These are phyloP conservation scores for Diaporthe humulicola DNA, from an alignment of 2,329 filamentous ascomycete genomes.

Conservation along the genomic window DNA sequence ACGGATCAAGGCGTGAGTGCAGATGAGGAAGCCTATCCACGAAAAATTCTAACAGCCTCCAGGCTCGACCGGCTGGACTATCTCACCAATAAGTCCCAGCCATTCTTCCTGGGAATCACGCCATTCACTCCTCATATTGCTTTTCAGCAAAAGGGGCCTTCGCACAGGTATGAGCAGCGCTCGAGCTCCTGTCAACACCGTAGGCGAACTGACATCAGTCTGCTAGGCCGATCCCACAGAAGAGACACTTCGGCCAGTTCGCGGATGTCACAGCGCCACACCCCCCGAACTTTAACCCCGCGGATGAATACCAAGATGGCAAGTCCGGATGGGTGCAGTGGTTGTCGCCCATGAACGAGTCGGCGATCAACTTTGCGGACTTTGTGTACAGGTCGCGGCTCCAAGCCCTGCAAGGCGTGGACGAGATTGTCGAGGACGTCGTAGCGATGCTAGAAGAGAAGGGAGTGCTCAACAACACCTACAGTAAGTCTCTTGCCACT, in stretches of 20 bases:
- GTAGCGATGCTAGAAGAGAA: conserved; percentile 46
- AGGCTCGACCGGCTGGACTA: conserved; percentile 42
- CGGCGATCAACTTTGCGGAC: conserved; percentile 40
- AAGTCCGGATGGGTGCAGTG: conserved; percentile 43
- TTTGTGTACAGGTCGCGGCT: conserved; percentile 42
- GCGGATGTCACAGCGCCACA: conserved; percentile 41
- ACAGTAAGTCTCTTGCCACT: conserved; percentile 25
- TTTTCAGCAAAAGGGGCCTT: conserved; percentile 36
- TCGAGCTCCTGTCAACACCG: not conserved
- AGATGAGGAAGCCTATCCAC: not conserved
- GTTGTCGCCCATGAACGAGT: conserved; percentile 41
- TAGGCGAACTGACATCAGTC: not conserved
- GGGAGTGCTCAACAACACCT: conserved; percentile 46
- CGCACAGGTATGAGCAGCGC: conserved; percentile 19
- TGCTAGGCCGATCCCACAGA: conserved; percentile 37
- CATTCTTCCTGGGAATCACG: conserved; percentile 43
- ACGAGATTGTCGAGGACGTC: conserved; percentile 51
- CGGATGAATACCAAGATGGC: conserved; percentile 38
- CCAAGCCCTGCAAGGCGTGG: conserved; percentile 47
- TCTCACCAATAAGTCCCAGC: conserved; percentile 40
- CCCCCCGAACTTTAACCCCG: conserved; percentile 45
- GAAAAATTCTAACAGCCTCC: not conserved
- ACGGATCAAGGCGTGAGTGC: conserved; percentile 44
- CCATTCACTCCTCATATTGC: conserved; percentile 44
- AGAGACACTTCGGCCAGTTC: conserved; percentile 42